phyloP scores from a whole-genome alignment of 2,329 filamentous ascomycete genomes.

The Cercospora brassicicola region DNA sequence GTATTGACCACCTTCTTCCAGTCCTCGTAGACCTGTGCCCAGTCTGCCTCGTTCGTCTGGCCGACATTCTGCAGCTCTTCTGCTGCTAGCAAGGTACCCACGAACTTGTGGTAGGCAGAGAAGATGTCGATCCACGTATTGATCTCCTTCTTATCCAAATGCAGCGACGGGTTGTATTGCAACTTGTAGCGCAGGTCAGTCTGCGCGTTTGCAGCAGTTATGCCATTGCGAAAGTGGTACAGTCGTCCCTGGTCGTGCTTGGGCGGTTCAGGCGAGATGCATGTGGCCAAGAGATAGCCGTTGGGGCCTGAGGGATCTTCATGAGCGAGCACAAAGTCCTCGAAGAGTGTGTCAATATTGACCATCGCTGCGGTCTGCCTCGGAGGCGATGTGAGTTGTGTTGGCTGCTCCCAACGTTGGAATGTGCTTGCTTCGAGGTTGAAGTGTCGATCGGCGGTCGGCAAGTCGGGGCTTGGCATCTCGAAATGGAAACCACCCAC shows the following conservation, averaged over 20 bases:
- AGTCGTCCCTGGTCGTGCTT: conserved; percentile 64
- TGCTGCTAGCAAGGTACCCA: conserved; percentile 69
- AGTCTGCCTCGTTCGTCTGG: conserved; percentile 56
- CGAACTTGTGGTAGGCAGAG: conserved; percentile 76
- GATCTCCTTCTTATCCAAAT: conserved; percentile 58
- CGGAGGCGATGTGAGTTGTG: background rate
- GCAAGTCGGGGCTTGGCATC: conserved; percentile 1
- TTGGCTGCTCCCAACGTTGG: background rate
- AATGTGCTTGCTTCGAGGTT: background rate
- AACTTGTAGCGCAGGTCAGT: conserved; percentile 70
- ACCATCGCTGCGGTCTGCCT: conserved; percentile 13
- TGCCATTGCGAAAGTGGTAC: conserved; percentile 68
- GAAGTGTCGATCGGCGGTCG: background rate
- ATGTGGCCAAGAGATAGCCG: conserved; percentile 72
- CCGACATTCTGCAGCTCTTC: conserved; percentile 56
- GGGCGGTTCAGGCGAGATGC: conserved; percentile 70
- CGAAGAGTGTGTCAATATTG: conserved; percentile 61
- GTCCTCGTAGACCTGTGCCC: conserved; percentile 77
- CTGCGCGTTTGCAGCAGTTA: conserved; percentile 65
- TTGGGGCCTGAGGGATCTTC: conserved; percentile 62
- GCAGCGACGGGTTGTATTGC: conserved; percentile 57
- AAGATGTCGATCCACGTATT: conserved; percentile 88
- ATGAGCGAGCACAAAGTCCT: conserved; percentile 71
- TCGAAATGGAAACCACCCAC: conserved; percentile 5
- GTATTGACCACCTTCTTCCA: conserved; percentile 83